A percentile compares a stretch with the other conserved stretches of the same genome.
These are phyloP conservation scores for Xerocomellus intermedius DNA, from an alignment of 768 basidiomycete genomes.

Conservation along the genomic window DNA sequence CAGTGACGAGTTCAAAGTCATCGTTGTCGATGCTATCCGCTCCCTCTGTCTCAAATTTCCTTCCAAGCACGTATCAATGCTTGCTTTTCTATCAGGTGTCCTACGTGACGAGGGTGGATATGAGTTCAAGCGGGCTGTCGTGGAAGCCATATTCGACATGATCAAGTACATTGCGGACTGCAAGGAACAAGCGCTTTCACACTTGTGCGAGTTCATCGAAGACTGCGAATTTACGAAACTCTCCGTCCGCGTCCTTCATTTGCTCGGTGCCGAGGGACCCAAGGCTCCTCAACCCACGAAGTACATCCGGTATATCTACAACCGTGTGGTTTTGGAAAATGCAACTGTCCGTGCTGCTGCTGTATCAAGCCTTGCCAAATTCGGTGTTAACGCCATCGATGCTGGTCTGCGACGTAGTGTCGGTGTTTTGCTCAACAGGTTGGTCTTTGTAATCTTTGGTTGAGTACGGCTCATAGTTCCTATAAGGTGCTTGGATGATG, in stretches of 20 bases:
- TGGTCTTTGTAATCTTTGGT: slow-evolving; percentile 17
- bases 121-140: slow-evolving; percentile 98
- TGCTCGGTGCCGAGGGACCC: slow-evolving; percentile 95
- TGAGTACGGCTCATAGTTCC: slow-evolving; percentile 1
- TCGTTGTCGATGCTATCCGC: slow-evolving; percentile 98
- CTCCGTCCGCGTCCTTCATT: slow-evolving; percentile 92
- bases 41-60: slow-evolving; percentile 99
- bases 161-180: slow-evolving; percentile 95
- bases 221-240: slow-evolving; percentile 99
- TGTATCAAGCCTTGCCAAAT: slow-evolving; percentile 92
- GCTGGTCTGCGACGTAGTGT: slow-evolving; percentile 79
- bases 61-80: slow-evolving; percentile 93
- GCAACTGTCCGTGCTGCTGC: slow-evolving; percentile 97
- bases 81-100: slow-evolving; percentile 94
- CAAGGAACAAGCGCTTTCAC: slow-evolving; percentile 96
- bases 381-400: slow-evolving; percentile 88
- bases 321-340: slow-evolving; percentile 97
- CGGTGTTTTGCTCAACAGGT: slow-evolving; percentile 83
- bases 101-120: slow-evolving; percentile 98
- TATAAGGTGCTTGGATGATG: slow-evolving; percentile 89
- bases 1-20: slow-evolving; percentile 99
- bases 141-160: slow-evolving; percentile 99
- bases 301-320: slow-evolving; percentile 99
- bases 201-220: slow-evolving; percentile 99
- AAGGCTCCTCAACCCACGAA: slow-evolving; percentile 95